Base-by-base conservation (phyloP, 2,329 filamentous ascomycete species). In the Alternaria burnsii region DNA sequence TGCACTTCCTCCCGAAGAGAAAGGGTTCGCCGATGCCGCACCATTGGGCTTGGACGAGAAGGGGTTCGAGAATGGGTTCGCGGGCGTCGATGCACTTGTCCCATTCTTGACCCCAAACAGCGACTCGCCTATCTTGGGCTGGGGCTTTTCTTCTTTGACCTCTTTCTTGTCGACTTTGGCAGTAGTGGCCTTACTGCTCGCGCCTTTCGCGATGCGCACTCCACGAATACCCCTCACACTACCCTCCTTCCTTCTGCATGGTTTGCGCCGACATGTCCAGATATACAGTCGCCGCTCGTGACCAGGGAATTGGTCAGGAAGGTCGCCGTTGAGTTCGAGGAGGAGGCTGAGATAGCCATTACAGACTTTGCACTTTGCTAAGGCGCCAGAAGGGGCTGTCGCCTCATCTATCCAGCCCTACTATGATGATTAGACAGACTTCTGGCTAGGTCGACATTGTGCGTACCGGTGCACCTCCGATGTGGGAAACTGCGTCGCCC, bases 251-350 rank as follows among this genome's bases (percentile, higher is more conserved):
- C 94, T 86, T 71, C 91, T 87, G 76, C 95, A 99, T 11, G 87
- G 83, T 77, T 91, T 92, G 67, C 87, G 86, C 60, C 88, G 86
- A 78, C 95, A 99, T 18, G 87, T 87, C 77, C 97, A 93, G 12
- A 99, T 84, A 74, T 97, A 98, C 18, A 99, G 77, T 63, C 94
- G 88, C 68, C 95, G 86, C 73, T 97, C 93, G 79, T 98, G 92
- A 57, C 89, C 88, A 2, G 93, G 91, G 73, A 97, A 97, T 50
- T 88, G 86, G 56, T 94, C 91, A 14, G 93, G 94, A 4, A 98
- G 85, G 76, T 97, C 93, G 71, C 88, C 94, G 79, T 99, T 93
- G 28, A 99, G 86, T 79, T 99, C 93, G 47, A 99, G 86, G 3
- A 99, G 86, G 11, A 98, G 85, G 1, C 88, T 89, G 87, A 97